Evolutionary conservation across 2,329 filamentous ascomycete species (phyloP), one percentile per base, ranked within the genome.

Genomic region (Trichoderma semiorbis): DNA sequence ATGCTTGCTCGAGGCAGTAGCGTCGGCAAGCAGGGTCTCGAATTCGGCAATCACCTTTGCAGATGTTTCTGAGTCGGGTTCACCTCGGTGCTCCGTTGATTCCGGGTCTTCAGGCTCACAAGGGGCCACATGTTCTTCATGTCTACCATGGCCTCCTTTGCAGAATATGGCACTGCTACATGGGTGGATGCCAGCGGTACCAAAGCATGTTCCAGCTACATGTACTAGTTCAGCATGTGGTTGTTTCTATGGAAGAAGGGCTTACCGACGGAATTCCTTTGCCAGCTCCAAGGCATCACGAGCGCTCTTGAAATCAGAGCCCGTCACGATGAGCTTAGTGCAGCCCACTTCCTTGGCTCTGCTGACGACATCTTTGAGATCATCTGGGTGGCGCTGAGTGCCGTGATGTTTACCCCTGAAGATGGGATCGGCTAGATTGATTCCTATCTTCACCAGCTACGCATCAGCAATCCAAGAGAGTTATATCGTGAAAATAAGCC

Each of bases 361-460:
- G 74, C 91, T 85, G n/a, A 99, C 84, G 30, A 99, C 93, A 74
- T 90, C 91, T 32, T 86, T 81, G 18, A 95, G 87, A 79, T 97
- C 93, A 77, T 93, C 86, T 12, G 90, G 88, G 77, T 97, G 94
- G 30, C 85, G 83, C 75, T 93, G 87, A 73, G 91, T 94, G 77
- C 93, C 93, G 78, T 97, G 91, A 79, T 98, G 97, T 55, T 88
- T 83, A 65, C 96, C 96, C 61, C 89, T 88, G 81, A 95, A 99
- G 72, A 98, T 93, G 67, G 93, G 93, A 78, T 99, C 96, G 68
- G 95, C 93, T 70, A 99, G 88, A 81, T 99, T 99, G 85, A 99
- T 98, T 72, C 95, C 96, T 78, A 99, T 91, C 89, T 91, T 78
- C 74, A 76, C 8, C 3, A 18, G 4, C 43, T 50, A 63, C n/a